These are phyloP conservation scores for Alternaria consortialis DNA, from an alignment of 2,329 filamentous ascomycete genomes.

Conservation along the genomic window DNA sequence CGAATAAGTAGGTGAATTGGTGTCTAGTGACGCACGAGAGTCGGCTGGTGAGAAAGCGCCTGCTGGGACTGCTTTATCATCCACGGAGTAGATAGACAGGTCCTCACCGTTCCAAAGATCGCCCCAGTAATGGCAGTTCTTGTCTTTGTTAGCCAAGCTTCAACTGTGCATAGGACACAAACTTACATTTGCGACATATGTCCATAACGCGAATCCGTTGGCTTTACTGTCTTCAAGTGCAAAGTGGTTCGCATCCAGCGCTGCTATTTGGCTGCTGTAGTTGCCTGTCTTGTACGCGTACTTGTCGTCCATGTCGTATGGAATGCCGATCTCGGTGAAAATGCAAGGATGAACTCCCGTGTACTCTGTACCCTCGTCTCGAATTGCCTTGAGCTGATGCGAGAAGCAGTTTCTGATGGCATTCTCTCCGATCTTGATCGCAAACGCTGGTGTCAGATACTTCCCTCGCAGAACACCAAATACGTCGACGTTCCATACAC, in stretches of 20 bases:
- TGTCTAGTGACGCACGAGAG: conserved; percentile 61
- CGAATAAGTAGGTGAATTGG: conserved; percentile 64
- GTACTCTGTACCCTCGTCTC: conserved; percentile 85
- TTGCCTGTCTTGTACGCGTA: conserved; percentile 95
- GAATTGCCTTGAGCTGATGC: conserved; percentile 84
- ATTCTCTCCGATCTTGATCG: conserved; percentile 89
- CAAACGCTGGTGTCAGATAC: conserved; percentile 88
- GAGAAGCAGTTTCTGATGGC: conserved; percentile 93
- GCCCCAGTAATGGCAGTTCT: conserved; percentile 88
- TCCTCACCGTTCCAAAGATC: conserved; percentile 99
- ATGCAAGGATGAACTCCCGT: conserved; percentile 90
- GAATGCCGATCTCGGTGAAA: conserved; percentile 95
- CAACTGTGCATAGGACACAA: not conserved
- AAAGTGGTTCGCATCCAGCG: conserved; percentile 96
- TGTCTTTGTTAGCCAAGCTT: conserved; percentile 24
- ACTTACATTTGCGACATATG: conserved; percentile 75
- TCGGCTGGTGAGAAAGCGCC: conserved; percentile 61
- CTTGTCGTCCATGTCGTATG: conserved; percentile 98
- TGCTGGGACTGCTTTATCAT: conserved; percentile 72
- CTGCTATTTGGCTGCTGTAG: conserved; percentile 89
- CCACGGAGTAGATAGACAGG: conserved; percentile 84
- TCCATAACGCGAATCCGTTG: conserved; percentile 89
- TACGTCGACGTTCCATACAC: conserved; percentile 95
- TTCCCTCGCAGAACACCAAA: conserved; percentile 88
- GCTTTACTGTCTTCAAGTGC: conserved; percentile 84